Conservation (phyloP, 805 yeast species). For the Wickerhamomyces chambardii region DNA sequence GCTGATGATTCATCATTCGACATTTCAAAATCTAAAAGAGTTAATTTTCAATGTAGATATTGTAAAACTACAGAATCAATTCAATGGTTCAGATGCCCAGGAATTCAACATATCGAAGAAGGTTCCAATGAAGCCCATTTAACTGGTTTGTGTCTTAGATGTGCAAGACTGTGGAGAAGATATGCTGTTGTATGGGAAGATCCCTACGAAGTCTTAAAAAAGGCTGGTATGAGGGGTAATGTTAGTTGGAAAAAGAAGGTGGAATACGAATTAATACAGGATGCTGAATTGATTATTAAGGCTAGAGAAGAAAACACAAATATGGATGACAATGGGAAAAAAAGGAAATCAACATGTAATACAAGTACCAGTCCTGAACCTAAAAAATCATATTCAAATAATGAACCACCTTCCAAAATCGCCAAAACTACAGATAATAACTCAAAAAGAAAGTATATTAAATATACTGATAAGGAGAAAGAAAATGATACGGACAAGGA, state of each 20-base stretch:
- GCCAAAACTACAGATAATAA: not conserved
- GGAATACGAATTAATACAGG: slow-evolving; percentile 61
- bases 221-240: slow-evolving; percentile 29
- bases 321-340: slow-evolving; percentile 1
- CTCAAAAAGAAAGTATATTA: slow-evolving; percentile 8
- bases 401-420: not conserved
- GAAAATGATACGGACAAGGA: slow-evolving; percentile 6
- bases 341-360: not conserved
- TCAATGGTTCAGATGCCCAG: slow-evolving; percentile 70
- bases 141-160: slow-evolving; percentile 69
- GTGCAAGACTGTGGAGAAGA: slow-evolving; percentile 88
- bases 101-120: slow-evolving; percentile 33
- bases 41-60: slow-evolving; percentile 56
- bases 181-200: slow-evolving; percentile 85
- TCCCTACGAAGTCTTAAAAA: slow-evolving; percentile 57
- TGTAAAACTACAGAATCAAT: slow-evolving; percentile 49
- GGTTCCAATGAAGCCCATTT: slow-evolving; percentile 18
- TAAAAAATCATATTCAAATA: too few relatives aligned
- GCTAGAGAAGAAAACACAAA: slow-evolving; percentile 25
- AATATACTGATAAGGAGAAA: slow-evolving; percentile 15
- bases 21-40: slow-evolving; percentile 32
- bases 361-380: too few relatives aligned
- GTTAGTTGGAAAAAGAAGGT: slow-evolving; percentile 50
- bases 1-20: slow-evolving; percentile 72
- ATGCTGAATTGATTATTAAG: slow-evolving; percentile 42